Evolutionary conservation across 1,284 basidiomycete genomes (phyloP), one percentile per base, ranked within the genome.

Genomic region (Boletus putidus): DNA sequence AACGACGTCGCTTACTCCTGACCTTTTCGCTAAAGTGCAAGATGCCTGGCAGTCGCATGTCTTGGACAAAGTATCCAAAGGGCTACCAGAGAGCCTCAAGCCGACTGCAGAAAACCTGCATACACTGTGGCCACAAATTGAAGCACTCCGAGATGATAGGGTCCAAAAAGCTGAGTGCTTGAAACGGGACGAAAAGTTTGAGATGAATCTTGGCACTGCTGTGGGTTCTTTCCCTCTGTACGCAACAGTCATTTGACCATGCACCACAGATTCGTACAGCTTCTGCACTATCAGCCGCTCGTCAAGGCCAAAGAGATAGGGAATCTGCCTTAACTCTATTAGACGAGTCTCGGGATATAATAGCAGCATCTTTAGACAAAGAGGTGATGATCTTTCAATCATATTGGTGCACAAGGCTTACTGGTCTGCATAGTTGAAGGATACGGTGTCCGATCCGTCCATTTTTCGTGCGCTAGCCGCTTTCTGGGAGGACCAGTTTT

Each of bases 401-500:
- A 11, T 10, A 33, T 53, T 20, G 53, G 25, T 23, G 12, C 23
- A 48, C 37, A 18, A 27, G 35, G 39, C 60, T 69, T 50, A 68
- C 40, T 15, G 31, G 35, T 58, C 14, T 59, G 55, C 43, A 11
- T 69, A 95, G 91, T 82, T 85, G 64, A 92, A 89, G 64, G 78
- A 86, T 52, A 91, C 89, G 4, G 88, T 98, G 35, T 89, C 87
- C 3, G 94, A 98, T 75, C 96, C 91, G 7, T 83, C 86, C 15
- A 87, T 99, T 58, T 96, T 92, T 67, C 88, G 93, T 50, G 81
- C 85, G 23, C 82, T 97, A 7, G 89, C 97, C 2, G 84, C 92
- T 12, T 88, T 89, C 72, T 98, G 96, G 96, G 97, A 99, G 76
- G 79, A 77, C 33, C 83, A 86, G 55, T 99, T 94, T 78, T 96